These are phyloP conservation scores for Schrenkiella parvula DNA, from an alignment of 345 rosid species.

Conservation along the genomic window DNA sequence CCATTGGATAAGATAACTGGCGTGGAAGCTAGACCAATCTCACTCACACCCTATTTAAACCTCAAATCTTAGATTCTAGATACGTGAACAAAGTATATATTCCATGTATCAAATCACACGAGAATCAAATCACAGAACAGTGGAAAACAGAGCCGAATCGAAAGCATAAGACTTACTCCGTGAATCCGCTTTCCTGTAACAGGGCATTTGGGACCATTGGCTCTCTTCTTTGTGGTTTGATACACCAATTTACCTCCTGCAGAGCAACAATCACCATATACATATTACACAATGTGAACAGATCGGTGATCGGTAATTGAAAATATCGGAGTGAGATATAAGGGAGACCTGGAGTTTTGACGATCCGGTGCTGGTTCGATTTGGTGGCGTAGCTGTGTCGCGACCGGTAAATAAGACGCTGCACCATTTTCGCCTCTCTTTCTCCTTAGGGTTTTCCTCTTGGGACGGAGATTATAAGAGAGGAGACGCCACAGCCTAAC, in stretches of 20 bases:
- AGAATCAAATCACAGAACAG: background rate
- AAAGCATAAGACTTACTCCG: constrained; percentile 44
- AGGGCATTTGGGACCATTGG: constrained; percentile 29
- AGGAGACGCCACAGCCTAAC: constrained; percentile 14
- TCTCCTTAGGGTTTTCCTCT: background rate
- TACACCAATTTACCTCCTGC: constrained; percentile 74
- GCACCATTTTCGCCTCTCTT: constrained; percentile 49
- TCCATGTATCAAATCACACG: background rate
- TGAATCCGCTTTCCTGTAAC: constrained; percentile 76
- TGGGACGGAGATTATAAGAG: background rate
- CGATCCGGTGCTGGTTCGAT: constrained; percentile 24
- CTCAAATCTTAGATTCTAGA: background rate
- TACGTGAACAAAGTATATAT: background rate
- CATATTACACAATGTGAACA: background rate
- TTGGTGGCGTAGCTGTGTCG: constrained; percentile 80
- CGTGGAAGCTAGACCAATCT: too few relatives aligned
- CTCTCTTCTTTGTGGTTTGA: constrained; percentile 74
- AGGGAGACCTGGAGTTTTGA: constrained; percentile 53
- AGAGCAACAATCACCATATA: background rate
- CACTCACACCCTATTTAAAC: background rate
- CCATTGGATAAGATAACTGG: too few relatives aligned
- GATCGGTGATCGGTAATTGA: too few relatives aligned
- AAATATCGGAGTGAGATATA: too few relatives aligned
- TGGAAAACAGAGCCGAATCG: background rate
- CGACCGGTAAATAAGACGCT: constrained; percentile 57